Evolutionary conservation across 2,329 filamentous ascomycete species (phyloP), one percentile per base, ranked within the genome.

Genomic region (Exophiala aquamarina): DNA sequence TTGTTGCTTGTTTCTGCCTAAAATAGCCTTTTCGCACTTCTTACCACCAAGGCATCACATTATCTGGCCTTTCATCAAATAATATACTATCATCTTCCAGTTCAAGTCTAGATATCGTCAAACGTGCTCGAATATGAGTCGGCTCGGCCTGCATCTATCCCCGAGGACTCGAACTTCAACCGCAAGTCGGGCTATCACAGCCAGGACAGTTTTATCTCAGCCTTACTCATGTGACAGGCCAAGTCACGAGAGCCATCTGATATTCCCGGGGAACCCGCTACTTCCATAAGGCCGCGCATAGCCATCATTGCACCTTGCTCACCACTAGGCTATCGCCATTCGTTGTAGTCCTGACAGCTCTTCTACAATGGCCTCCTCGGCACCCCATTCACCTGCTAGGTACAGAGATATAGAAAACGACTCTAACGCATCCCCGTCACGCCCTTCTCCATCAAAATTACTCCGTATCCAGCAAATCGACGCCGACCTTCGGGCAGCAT

Each of bases 391-490:
- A 6, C 53, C 44, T 10, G 42, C 44, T 28, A 26, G 31, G 4
- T 28, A 42, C 23, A 35, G 40, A 20, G 52, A 44, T 26, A 29
- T 26, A 17, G 41, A 49, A 29, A 47, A 38, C 19, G 49, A 52
- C 13, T 52, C 46, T 6, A 43, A 47, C 19, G 28, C 29, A 21
- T 49, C 51, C 8, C 43, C 47, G 5, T 43, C 44, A 15, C 37
- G 42, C 9, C 45, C 45, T 26, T 52, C 52, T 10, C 51, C 48
- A 28, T 41, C 48, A 11, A 52, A 52, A 32, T n/a, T 55, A 9
- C 34, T 44, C 13, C 52, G 49, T 4, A 39, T 55, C 9, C 38
- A 49, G 31, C 43, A 52, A 29, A 18, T 52, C 20, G 40, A 39
- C 17, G 34, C 46, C 15, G 49, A 55, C 8, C 23, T 11, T 26